phyloP scores from a whole-genome alignment of 2,329 filamentous ascomycete genomes.

The Xylariales sp. region DNA sequence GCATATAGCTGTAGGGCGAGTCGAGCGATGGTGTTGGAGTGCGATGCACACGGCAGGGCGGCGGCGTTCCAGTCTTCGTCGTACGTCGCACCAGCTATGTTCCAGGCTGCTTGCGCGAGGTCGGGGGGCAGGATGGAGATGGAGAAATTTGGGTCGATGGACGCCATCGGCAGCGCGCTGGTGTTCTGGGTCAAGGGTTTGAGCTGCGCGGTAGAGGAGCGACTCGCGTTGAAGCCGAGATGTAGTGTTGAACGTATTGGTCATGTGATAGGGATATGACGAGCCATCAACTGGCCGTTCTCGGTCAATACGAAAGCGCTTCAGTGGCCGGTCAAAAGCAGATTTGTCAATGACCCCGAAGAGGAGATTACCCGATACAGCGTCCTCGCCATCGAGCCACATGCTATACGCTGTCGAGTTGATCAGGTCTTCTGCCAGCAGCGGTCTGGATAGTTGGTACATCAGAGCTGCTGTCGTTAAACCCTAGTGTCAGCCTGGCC shows the following conservation, averaged over 20 bases:
- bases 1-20: constrained; percentile 18
- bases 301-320: constrained; percentile 13
- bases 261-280: constrained; percentile 3
- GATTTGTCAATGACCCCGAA: constrained; percentile 28
- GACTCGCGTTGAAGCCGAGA: constrained; percentile 8
- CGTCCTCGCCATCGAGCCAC: constrained; percentile 25
- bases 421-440: constrained; percentile 22
- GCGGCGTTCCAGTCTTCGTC: constrained; percentile 8
- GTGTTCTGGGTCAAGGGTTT: constrained; percentile 10
- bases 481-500: constrained; percentile 25
- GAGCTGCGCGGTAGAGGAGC: not conserved
- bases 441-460: constrained; percentile 20
- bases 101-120: constrained; percentile 22
- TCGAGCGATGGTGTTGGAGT: constrained; percentile 13
- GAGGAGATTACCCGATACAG: constrained; percentile 22
- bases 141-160: constrained; percentile 9
- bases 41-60: constrained; percentile 23
- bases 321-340: constrained; percentile 19
- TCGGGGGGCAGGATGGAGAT: constrained; percentile 14
- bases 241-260: constrained; percentile 2
- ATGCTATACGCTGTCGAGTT: constrained; percentile 26
- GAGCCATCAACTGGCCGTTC: not conserved
- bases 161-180: constrained; percentile 6
- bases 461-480: constrained; percentile 16
- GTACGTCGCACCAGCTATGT: constrained; percentile 22